Percentiles rank a stretch among this genome's conserved stretches.
Evolutionary conservation across 2,329 filamentous ascomycete species (phyloP).

Genomic region (Ceratocystiopsis sp.): DNA sequence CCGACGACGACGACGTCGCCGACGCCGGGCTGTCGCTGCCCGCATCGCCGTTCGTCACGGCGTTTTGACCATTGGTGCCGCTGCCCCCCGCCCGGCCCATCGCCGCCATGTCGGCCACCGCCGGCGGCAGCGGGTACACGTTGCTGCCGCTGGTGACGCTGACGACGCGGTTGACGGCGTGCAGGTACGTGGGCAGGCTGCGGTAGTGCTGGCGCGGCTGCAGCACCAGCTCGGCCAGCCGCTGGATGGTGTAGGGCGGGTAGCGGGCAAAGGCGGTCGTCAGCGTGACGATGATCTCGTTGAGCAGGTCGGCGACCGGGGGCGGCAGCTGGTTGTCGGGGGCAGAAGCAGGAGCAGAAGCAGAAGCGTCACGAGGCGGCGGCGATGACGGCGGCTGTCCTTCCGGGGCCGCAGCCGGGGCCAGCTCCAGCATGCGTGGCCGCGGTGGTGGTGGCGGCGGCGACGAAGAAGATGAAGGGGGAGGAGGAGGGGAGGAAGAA

Average conservation of each 20-base stretch:
- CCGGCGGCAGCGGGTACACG: conserved; percentile 65
- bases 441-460: too few relatives aligned
- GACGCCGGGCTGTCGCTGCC: neutral
- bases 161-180: conserved; percentile 78
- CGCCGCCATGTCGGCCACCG: conserved; percentile 39
- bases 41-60: too few relatives aligned
- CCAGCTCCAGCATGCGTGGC: neutral
- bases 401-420: too few relatives aligned
- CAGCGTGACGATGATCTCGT: conserved; percentile 44
- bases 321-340: conserved; percentile 35
- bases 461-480: too few relatives aligned
- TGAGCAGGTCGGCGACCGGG: conserved; percentile 44
- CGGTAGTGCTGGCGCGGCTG: conserved; percentile 63
- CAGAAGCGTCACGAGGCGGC: neutral
- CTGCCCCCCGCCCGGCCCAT: conserved; percentile 24
- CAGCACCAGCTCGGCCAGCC: conserved; percentile 73
- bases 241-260: conserved; percentile 85
- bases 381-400: neutral
- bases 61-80: too few relatives aligned
- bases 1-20: conserved; percentile 1
- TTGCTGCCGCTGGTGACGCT: conserved; percentile 72
- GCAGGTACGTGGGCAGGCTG: conserved; percentile 67
- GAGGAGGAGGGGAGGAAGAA: too few relatives aligned
- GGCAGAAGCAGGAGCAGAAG: conserved; percentile 4
- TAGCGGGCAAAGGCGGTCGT: conserved; percentile 48